Evolutionary conservation across 768 basidiomycete species (phyloP).

Genomic region (Trametes gibbosa): DNA sequence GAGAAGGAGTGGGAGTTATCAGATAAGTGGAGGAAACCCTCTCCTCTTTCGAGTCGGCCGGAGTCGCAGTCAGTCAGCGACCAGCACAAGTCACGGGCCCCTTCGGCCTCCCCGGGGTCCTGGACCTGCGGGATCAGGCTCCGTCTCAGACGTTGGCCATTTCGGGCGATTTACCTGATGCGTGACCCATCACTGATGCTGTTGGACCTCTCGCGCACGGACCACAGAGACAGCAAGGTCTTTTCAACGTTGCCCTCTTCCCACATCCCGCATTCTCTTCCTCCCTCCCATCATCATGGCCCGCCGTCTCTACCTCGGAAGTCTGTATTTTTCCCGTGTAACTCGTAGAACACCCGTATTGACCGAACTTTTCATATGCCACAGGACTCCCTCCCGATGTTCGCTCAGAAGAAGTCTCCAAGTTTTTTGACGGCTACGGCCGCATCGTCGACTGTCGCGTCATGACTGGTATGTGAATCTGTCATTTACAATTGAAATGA

Average conservation of each 20-base stretch:
- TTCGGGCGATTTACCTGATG: neutral
- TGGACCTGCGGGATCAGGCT: conserved; percentile 3
- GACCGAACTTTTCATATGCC: neutral
- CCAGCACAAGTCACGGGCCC: conserved; percentile 7
- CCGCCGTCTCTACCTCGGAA: conserved; percentile 82
- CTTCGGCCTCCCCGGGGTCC: neutral
- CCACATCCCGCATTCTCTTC: conserved; percentile 10
- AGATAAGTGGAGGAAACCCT: conserved; percentile 19
- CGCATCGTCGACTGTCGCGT: conserved; percentile 88
- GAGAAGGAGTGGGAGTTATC: conserved; percentile 23
- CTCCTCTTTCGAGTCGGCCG: neutral
- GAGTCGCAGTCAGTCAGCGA: conserved; percentile 3
- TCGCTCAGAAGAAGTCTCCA: conserved; percentile 79
- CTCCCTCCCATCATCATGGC: conserved; percentile 54
- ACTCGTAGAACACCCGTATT: neutral
- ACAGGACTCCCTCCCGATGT: conserved; percentile 81
- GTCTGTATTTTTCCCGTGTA: conserved; percentile 41
- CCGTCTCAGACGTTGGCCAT: neutral
- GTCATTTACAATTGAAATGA: too few relatives aligned
- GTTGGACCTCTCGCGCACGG: conserved; percentile 27
- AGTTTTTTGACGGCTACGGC: conserved; percentile 89
- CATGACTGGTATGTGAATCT: conserved; percentile 75
- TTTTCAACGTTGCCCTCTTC: conserved; percentile 21
- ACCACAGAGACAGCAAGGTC: conserved; percentile 18
- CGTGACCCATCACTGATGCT: conserved; percentile 5